Evolutionary conservation across 129 eudicot genomes (phyloP).

Genomic region (Lactuca sativa): DNA sequence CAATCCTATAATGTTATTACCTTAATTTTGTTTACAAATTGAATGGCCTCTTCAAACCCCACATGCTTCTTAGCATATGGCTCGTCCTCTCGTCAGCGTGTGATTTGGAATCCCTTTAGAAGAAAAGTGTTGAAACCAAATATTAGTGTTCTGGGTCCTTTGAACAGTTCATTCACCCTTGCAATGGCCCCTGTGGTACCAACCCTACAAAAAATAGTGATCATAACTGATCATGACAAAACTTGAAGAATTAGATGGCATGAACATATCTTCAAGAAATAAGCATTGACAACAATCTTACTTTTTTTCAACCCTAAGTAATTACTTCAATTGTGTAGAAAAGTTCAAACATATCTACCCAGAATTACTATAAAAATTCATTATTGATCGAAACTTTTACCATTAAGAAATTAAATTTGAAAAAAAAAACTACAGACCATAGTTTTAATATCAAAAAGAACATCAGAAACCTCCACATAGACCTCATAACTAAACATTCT

Average conservation of each 20-base stretch:
- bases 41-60: constrained; percentile 72
- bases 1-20: constrained; percentile 37
- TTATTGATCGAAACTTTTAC: background rate
- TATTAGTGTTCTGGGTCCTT: constrained; percentile 63
- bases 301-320: constrained; percentile 14
- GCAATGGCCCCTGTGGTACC: constrained; percentile 61
- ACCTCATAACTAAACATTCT: constrained; percentile 17
- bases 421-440: constrained; percentile 4
- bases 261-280: constrained; percentile 9
- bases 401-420: background rate
- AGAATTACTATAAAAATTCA: background rate
- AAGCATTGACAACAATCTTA: background rate
- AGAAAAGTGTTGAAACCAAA: constrained; percentile 91
- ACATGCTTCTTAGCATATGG: constrained; percentile 57
- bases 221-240: constrained; percentile 18
- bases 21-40: constrained; percentile 76
- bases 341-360: background rate
- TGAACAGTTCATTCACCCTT: constrained; percentile 75
- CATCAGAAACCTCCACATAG: background rate
- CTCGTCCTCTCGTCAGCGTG: constrained; percentile 53
- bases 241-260: background rate
- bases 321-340: constrained; percentile 6
- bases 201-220: constrained; percentile 40
- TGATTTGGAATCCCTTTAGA: constrained; percentile 78
- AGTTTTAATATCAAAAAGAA: background rate